Percentiles rank a stretch among this genome's conserved stretches.
Evolutionary conservation across 2,329 filamentous ascomycete genomes (phyloP).

Genomic region (Ascochyta pisi): DNA sequence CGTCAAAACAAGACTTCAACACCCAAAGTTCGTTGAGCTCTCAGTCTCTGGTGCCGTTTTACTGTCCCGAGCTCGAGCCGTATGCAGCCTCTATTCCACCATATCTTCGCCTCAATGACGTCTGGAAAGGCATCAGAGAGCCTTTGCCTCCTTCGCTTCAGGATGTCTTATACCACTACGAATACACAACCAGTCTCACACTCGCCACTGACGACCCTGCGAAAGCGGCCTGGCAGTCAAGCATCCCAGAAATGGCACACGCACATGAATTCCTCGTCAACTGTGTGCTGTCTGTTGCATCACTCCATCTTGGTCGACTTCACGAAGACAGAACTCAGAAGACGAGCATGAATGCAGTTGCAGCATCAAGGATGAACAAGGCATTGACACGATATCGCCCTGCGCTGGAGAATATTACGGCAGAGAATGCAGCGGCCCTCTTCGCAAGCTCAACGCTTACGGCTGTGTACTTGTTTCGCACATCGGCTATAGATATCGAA

Average conservation of each 20-base stretch:
- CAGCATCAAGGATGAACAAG: conserved; percentile 46
- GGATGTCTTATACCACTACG: conserved; percentile 43
- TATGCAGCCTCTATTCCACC: conserved; percentile 25
- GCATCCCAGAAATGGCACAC: conserved; percentile 50
- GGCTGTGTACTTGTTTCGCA: conserved; percentile 45
- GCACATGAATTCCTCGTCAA: conserved; percentile 55
- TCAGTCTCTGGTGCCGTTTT: not conserved
- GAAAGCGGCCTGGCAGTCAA: conserved; percentile 42
- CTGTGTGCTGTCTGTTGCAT: conserved; percentile 54
- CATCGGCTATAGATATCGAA: conserved; percentile 40
- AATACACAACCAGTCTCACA: conserved; percentile 42
- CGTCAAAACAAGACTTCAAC: conserved; percentile 4
- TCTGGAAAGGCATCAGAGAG: conserved; percentile 38
- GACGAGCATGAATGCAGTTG: conserved; percentile 35
- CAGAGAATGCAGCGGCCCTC: conserved; percentile 52
- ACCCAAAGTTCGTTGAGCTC: not conserved
- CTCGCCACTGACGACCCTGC: conserved; percentile 39
- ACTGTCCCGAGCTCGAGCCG: conserved; percentile 13
- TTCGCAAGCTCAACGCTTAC: conserved; percentile 45
- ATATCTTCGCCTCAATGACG: conserved; percentile 34
- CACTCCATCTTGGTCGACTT: conserved; percentile 54
- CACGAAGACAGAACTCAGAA: conserved; percentile 35
- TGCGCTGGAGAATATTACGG: conserved; percentile 45
- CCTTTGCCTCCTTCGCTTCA: conserved; percentile 32
- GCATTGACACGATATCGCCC: conserved; percentile 38